phyloP scores from a whole-genome alignment of 2,329 filamentous ascomycete genomes.

The Exophiala sp. region DNA sequence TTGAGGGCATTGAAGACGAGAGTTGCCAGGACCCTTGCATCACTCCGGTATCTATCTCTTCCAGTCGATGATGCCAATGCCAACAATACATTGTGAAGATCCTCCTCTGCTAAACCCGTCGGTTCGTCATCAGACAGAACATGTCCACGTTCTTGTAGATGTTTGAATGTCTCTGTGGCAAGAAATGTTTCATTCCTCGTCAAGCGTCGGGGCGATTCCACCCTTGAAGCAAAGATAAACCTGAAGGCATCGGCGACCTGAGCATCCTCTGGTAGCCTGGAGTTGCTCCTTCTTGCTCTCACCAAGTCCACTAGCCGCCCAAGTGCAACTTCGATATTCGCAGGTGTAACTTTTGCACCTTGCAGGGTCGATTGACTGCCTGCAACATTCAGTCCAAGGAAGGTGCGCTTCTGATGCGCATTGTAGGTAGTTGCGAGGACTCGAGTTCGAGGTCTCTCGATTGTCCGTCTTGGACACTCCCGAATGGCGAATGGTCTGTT shows the following conservation, averaged over 20 bases:
- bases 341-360: conserved; percentile 18
- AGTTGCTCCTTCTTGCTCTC: conserved; percentile 59
- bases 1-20: conserved; percentile 17
- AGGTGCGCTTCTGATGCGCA: conserved; percentile 14
- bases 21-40: conserved; percentile 23
- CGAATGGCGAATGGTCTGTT: conserved; percentile 37
- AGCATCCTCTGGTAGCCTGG: conserved; percentile 61
- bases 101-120: conserved; percentile 38
- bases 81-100: conserved; percentile 39
- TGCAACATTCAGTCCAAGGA: conserved; percentile 22
- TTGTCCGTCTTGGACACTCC: conserved; percentile 15
- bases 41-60: conserved; percentile 24
- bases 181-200: conserved; percentile 65
- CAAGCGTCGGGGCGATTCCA: conserved; percentile 49
- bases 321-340: conserved; percentile 26
- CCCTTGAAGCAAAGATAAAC: conserved; percentile 59
- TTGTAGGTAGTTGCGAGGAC: background rate
- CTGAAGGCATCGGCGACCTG: conserved; percentile 64
- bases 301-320: conserved; percentile 60
- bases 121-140: conserved; percentile 33
- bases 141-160: conserved; percentile 48
- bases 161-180: conserved; percentile 57
- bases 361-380: conserved; percentile 7
- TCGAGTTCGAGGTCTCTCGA: background rate
- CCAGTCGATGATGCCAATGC: conserved; percentile 33